Conservation (phyloP, 495 filamentous ascomycete genomes). For the Niebla homalea region DNA sequence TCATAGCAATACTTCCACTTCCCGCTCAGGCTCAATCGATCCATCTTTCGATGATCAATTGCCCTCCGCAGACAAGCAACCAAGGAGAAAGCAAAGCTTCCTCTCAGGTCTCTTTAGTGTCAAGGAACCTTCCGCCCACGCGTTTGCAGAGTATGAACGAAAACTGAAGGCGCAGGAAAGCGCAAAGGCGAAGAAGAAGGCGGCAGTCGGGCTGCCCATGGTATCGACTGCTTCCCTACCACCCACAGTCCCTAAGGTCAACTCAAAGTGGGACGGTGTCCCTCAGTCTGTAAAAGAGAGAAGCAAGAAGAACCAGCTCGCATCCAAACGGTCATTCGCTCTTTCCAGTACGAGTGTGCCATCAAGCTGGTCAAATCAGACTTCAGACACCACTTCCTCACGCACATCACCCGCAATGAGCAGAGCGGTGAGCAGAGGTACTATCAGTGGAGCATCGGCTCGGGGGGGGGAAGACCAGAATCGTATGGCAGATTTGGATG, state of each 20-base stretch:
- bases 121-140: conserved; percentile 21
- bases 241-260: conserved; percentile 31
- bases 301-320: conserved; percentile 21
- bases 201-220: conserved; percentile 18
- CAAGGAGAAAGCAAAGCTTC: conserved; percentile 11
- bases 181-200: conserved; percentile 11
- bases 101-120: conserved; percentile 15
- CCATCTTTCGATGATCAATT: background rate
- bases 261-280: conserved; percentile 36
- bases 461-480: conserved; percentile 6
- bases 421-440: conserved; percentile 5
- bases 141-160: conserved; percentile 17
- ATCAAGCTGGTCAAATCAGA: conserved; percentile 2
- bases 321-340: conserved; percentile 10
- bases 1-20: background rate
- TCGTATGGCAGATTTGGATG: conserved; percentile 10
- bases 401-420: background rate
- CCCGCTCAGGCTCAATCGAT: conserved; percentile 2
- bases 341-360: background rate
- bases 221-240: conserved; percentile 30
- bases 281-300: conserved; percentile 21
- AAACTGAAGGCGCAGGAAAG: conserved; percentile 12
- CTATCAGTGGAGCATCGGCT: conserved; percentile 4
- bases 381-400: background rate
- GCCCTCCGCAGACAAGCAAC: background rate